These are phyloP conservation scores for Botrytis deweyae DNA, from an alignment of 2,329 filamentous ascomycete genomes.

Conservation along the genomic window DNA sequence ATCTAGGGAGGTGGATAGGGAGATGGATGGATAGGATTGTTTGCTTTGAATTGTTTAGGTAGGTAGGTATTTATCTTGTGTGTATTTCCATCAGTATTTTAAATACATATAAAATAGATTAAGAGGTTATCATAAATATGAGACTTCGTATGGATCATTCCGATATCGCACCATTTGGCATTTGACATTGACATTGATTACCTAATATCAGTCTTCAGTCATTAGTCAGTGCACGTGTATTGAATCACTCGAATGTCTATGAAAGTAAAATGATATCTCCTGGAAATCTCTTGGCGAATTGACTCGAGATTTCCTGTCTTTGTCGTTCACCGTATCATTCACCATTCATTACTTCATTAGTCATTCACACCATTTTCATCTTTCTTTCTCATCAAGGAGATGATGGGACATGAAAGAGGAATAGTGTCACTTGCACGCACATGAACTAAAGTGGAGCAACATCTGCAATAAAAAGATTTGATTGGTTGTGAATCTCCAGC, in stretches of 20 bases:
- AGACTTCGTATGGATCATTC: too few species aligned
- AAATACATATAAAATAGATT: too few species aligned
- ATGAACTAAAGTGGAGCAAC: neutral
- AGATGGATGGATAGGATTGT: too few species aligned
- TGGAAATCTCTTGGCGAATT: neutral
- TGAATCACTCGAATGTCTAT: too few species aligned
- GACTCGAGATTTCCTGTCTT: neutral
- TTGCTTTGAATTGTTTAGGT: too few species aligned
- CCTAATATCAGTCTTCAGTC: neutral
- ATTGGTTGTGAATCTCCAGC: neutral
- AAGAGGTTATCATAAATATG: too few species aligned
- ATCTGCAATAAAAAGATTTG: fast-evolving
- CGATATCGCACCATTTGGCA: too few species aligned
- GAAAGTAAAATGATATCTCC: too few species aligned
- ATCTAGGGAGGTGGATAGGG: neutral
- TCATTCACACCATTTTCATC: neutral
- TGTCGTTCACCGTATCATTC: neutral
- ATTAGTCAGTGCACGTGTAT: neutral
- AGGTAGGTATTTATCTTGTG: too few species aligned
- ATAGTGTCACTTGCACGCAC: neutral
- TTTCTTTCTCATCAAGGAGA: neutral
- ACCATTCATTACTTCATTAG: neutral
- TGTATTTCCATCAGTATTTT: too few species aligned
- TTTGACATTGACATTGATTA: neutral
- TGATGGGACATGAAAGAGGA: neutral